Percentiles rank a stretch among this genome's conserved stretches.
These are phyloP conservation scores for Beauveria medogensis DNA, from an alignment of 2,329 filamentous ascomycete genomes.

Conservation along the genomic window DNA sequence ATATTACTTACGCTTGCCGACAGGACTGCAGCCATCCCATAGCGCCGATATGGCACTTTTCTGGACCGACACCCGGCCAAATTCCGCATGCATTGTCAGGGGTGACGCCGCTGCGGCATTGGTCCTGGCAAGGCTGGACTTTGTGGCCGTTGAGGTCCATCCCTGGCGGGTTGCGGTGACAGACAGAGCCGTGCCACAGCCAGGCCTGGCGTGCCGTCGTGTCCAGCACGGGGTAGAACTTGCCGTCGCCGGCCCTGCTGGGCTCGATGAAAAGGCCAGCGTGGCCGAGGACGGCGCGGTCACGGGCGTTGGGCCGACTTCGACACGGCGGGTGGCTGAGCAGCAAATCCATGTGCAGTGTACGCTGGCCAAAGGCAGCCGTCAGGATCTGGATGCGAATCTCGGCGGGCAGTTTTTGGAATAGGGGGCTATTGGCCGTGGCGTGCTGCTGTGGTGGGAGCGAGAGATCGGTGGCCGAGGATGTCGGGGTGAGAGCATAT, in stretches of 20 bases:
- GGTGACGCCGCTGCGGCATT: slow-evolving; percentile 14
- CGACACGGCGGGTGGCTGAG: slow-evolving; percentile 12
- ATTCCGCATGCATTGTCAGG: slow-evolving; percentile 13
- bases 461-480: not conserved
- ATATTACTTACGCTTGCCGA: slow-evolving; percentile 19
- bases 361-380: slow-evolving; percentile 18
- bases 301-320: not conserved
- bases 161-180: slow-evolving; percentile 16
- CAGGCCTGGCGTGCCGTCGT: slow-evolving; percentile 14
- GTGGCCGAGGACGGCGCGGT: not conserved
- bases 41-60: slow-evolving; percentile 18
- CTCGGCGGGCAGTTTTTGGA: slow-evolving; percentile 25
- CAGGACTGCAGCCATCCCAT: slow-evolving; percentile 25
- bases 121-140: slow-evolving; percentile 15
- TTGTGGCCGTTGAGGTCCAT: not conserved
- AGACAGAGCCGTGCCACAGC: slow-evolving; percentile 21
- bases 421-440: slow-evolving; percentile 18
- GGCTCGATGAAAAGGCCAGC: slow-evolving; percentile 3
- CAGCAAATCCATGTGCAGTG: slow-evolving; percentile 19
- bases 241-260: slow-evolving; percentile 7
- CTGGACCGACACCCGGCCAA: slow-evolving; percentile 16
- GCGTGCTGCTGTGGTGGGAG: not conserved
- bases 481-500: not conserved
- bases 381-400: slow-evolving; percentile 24
- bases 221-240: not conserved